Percentiles rank a stretch among this genome's conserved stretches.
Evolutionary conservation across 805 yeast species (phyloP).

Genomic region (Lipomyces japonicus): DNA sequence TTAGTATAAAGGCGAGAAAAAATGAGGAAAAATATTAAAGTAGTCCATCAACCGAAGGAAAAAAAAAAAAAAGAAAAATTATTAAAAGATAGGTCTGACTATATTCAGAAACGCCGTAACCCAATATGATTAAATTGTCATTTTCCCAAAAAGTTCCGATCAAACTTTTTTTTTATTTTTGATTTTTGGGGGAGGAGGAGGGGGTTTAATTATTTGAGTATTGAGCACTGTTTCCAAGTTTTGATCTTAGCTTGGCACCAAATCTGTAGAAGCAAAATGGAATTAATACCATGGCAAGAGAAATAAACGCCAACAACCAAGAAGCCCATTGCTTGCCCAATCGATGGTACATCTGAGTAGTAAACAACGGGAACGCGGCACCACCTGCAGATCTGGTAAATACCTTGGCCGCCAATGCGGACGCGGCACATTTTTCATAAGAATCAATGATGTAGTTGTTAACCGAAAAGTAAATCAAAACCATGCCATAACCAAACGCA

Average conservation of each 20-base stretch:
- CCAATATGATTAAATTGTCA: too few relatives aligned
- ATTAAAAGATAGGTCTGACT: too few relatives aligned
- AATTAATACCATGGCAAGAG: slow-evolving; percentile 49
- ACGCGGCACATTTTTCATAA: slow-evolving; percentile 64
- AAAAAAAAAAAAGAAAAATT: too few relatives aligned
- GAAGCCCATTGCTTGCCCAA: slow-evolving; percentile 53
- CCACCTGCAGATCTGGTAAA: slow-evolving; percentile 60
- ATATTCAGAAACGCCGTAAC: too few relatives aligned
- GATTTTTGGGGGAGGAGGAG: too few relatives aligned
- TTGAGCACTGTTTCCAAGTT: slow-evolving; percentile 24
- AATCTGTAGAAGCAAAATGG: slow-evolving; percentile 49
- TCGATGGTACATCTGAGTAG: slow-evolving; percentile 51
- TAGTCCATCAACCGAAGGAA: too few relatives aligned
- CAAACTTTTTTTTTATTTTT: too few relatives aligned
- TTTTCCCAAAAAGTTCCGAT: too few relatives aligned
- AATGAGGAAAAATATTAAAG: too few relatives aligned
- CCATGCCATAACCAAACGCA: slow-evolving; percentile 53
- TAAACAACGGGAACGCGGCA: slow-evolving; percentile 56
- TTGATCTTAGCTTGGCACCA: slow-evolving; percentile 42
- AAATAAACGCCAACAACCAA: slow-evolving; percentile 52
- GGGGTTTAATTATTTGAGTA: slow-evolving; percentile 16
- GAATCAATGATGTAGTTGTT: slow-evolving; percentile 74
- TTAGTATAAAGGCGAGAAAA: too few relatives aligned
- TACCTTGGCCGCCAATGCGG: slow-evolving; percentile 61
- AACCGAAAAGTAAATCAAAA: slow-evolving; percentile 63